phyloP scores from a whole-genome alignment of 768 basidiomycete species.

The Amanita subjunquillea region DNA sequence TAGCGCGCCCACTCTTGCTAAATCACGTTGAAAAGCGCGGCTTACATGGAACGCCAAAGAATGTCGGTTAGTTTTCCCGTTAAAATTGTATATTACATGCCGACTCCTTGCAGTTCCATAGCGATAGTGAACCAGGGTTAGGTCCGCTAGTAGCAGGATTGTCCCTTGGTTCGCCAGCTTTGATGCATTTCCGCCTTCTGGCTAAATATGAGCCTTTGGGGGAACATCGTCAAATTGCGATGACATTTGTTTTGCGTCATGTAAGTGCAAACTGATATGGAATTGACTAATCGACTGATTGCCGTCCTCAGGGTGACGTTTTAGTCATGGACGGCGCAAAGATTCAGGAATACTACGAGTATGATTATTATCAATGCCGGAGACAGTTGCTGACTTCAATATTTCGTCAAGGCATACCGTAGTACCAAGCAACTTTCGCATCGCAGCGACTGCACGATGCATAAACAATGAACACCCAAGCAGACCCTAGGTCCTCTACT shows the following conservation, averaged over 20 bases:
- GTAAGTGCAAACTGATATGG: constrained; percentile 24
- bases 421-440: constrained; percentile 62
- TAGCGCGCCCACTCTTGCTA: not conserved
- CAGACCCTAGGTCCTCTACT: not conserved
- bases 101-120: constrained; percentile 50
- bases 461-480: constrained; percentile 28
- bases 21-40: constrained; percentile 33
- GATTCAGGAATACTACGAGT: constrained; percentile 68
- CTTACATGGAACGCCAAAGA: constrained; percentile 78
- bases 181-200: constrained; percentile 68
- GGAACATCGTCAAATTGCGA: constrained; percentile 23
- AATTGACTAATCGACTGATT: not conserved
- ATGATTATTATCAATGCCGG: constrained; percentile 13
- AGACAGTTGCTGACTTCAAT: not conserved
- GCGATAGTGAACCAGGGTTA: constrained; percentile 65
- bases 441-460: constrained; percentile 69
- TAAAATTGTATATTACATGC: not conserved
- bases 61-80: constrained; percentile 51
- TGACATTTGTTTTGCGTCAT: constrained; percentile 57
- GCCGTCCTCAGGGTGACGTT: constrained; percentile 45
- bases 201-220: constrained; percentile 22
- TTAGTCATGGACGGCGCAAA: constrained; percentile 66
- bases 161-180: constrained; percentile 65
- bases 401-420: constrained; percentile 54
- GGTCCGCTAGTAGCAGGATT: constrained; percentile 67